These are phyloP conservation scores for Diaporthe sp. DNA, from an alignment of 2,329 filamentous ascomycete genomes.

Conservation along the genomic window DNA sequence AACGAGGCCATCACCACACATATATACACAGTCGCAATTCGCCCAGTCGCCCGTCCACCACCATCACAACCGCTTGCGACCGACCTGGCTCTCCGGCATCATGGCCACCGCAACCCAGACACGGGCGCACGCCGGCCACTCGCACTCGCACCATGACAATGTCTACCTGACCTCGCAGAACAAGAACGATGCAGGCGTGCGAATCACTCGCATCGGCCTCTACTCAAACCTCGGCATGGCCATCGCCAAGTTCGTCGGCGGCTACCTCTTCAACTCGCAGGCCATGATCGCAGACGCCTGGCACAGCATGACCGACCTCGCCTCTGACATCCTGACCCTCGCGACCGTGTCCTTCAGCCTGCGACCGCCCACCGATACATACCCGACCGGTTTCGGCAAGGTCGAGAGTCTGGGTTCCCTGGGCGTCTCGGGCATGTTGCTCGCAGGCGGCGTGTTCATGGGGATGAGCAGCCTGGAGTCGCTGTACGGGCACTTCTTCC, in stretches of 20 bases:
- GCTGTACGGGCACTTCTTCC: slow-evolving; percentile 79
- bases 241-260: slow-evolving; percentile 90
- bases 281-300: slow-evolving; percentile 93
- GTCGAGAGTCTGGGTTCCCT: slow-evolving; percentile 96
- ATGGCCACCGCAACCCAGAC: slow-evolving; percentile 44
- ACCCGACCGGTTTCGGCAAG: slow-evolving; percentile 95
- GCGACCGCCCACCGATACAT: slow-evolving; percentile 83
- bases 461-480: slow-evolving; percentile 80
- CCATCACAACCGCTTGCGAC: slow-evolving; percentile 32
- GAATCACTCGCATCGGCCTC: slow-evolving; percentile 90
- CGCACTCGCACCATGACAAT: slow-evolving; percentile 86
- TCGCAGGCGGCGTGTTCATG: slow-evolving; percentile 93
- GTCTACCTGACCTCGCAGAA: slow-evolving; percentile 84
- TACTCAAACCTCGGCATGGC: slow-evolving; percentile 96
- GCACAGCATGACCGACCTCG: slow-evolving; percentile 94
- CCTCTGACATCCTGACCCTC: slow-evolving; percentile 93
- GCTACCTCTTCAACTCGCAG: slow-evolving; percentile 95
- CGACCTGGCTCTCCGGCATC: slow-evolving; percentile 44
- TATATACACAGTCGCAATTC: slow-evolving; percentile 35
- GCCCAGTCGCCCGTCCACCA: slow-evolving; percentile 32
- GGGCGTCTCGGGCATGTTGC: slow-evolving; percentile 90
- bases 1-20: slow-evolving; percentile 27
- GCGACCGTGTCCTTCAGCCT: slow-evolving; percentile 95
- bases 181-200: slow-evolving; percentile 92
- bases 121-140: slow-evolving; percentile 64